Base-by-base conservation (phyloP, 495 filamentous ascomycete species). In the Trichoderma orchidacearum region DNA sequence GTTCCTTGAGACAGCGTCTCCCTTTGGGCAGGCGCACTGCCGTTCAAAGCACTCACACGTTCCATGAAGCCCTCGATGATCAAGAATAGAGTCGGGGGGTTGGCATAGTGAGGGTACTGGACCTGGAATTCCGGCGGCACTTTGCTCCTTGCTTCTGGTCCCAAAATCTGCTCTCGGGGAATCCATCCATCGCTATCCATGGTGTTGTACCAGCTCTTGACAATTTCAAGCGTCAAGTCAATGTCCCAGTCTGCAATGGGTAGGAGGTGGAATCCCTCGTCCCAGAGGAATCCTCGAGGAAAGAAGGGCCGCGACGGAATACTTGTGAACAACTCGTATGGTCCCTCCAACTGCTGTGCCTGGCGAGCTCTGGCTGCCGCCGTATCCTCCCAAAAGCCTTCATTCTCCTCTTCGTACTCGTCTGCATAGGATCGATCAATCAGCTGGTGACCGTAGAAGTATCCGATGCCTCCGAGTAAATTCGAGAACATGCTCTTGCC, bases 171-270 rank as follows among this genome's bases (percentile, higher is more conserved):
- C 69, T 98, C 93, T 36, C 93, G 86, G 5, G 82, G 89, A 71
- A 98, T 97, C 93, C 93, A 98, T 50, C 93, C 93, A 65, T 97
- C 90, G 36, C 93, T 90, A 62, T 98, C 93, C 79, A 96, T 94
- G 5, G 95, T 78, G 57, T 84, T 88, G 70, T 95, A 89, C 94
- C 94, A 98, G 68, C 87, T 94, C 73, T 86, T 89, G 56, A 97
- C 83, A 57, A 97, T 87, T 57, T 96, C 89, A 23, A 98, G 84
- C 0, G 88, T 85, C 50, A 98, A 79, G 66, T 95, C 90, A 30
- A 87, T 83, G 63, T 98, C 93, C 82, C 89, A 98, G 61, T 97
- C 94, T 21, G 86, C 78, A 48, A 98, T 81, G 17, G 94, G 94
- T 55, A 97, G 77, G 31, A 97, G 75, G 64, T 98, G 93, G 70